phyloP scores from a whole-genome alignment of 768 basidiomycete species.

The Trametes maxima region DNA sequence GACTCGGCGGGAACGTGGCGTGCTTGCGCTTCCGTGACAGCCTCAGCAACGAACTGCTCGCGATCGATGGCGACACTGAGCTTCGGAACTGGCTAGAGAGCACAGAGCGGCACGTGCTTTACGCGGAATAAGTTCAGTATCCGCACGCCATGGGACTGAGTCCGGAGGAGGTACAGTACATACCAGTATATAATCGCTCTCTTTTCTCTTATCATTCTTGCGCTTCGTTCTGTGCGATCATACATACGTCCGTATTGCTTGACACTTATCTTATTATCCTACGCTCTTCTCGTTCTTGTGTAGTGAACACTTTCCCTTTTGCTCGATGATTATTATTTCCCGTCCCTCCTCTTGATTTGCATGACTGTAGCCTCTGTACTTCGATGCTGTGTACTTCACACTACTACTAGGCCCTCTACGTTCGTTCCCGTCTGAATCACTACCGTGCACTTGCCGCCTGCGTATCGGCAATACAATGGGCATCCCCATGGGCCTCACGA shows the following conservation, averaged over 20 bases:
- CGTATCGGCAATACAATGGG: neutral
- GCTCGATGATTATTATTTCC: neutral
- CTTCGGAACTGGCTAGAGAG: constrained; percentile 74
- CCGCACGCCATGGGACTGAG: neutral
- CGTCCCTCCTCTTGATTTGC: neutral
- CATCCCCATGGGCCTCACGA: too few relatives aligned
- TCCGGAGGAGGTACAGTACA: constrained; percentile 15
- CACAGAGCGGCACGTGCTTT: constrained; percentile 83
- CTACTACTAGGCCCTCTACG: constrained; percentile 16
- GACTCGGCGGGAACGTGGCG: constrained; percentile 74
- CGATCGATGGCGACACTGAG: constrained; percentile 62
- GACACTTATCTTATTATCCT: constrained; percentile 28
- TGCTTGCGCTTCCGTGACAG: constrained; percentile 78
- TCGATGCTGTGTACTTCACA: constrained; percentile 21
- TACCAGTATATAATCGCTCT: constrained; percentile 17
- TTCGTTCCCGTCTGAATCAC: neutral
- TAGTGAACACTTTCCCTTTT: constrained; percentile 8
- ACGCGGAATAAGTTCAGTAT: constrained; percentile 57
- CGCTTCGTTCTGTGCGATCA: constrained; percentile 14
- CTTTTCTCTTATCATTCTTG: constrained; percentile 8
- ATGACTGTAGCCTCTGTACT: constrained; percentile 20
- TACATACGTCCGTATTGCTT: constrained; percentile 15
- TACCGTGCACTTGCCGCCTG: neutral
- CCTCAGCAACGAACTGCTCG: constrained; percentile 64
- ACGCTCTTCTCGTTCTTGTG: constrained; percentile 20